These are phyloP conservation scores for Cryphonectria naterciae DNA, from an alignment of 2,329 filamentous ascomycete genomes.

Conservation along the genomic window DNA sequence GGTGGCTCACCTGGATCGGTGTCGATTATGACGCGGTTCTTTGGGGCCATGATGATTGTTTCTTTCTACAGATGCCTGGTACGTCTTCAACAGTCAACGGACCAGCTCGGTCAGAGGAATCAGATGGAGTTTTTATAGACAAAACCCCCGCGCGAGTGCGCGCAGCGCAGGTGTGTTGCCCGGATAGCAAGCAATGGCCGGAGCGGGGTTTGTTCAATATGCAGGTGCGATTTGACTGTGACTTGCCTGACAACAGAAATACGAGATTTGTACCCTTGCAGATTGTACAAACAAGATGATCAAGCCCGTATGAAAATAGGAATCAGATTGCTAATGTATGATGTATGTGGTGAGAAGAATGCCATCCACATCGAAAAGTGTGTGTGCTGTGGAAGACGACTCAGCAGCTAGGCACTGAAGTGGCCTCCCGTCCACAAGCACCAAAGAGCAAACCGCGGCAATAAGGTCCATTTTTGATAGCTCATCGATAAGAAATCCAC, in stretches of 20 bases:
- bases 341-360: neutral
- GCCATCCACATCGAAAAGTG: neutral
- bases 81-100: conserved; percentile 5
- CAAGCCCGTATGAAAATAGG: neutral
- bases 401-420: neutral
- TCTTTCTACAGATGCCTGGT: conserved; percentile 4
- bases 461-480: conserved; percentile 21
- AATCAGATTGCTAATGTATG: neutral
- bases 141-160: neutral
- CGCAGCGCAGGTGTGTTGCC: neutral
- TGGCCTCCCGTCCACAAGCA: neutral
- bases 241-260: neutral
- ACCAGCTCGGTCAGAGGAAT: neutral
- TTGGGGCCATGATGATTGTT: conserved; percentile 60
- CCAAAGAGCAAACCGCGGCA: neutral
- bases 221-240: neutral
- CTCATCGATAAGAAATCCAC: conserved; percentile 14
- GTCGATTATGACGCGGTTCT: conserved; percentile 87
- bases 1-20: conserved; percentile 76
- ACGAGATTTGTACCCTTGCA: neutral
- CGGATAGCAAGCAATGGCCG: neutral
- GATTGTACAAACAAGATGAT: neutral
- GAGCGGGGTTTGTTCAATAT: neutral
- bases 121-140: neutral
- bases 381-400: neutral